Evolutionary conservation across 2,329 filamentous ascomycete species (phyloP).

Genomic region (Paraphoma sp.): DNA sequence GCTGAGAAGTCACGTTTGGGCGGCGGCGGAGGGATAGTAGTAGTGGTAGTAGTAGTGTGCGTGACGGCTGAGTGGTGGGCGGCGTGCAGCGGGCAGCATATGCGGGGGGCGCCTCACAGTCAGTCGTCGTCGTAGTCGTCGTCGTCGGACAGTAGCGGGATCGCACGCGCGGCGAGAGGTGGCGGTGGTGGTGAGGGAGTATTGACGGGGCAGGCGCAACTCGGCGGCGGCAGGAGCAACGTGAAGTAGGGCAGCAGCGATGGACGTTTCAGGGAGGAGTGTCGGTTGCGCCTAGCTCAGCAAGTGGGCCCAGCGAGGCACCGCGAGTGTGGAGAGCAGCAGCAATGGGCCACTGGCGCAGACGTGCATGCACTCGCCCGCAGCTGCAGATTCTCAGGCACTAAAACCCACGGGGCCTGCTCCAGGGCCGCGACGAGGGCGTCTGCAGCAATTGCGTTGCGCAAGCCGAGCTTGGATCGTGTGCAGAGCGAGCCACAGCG

Average conservation of each 20-base stretch:
- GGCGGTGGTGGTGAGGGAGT: slow-evolving; percentile 1
- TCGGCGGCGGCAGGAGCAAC: neutral
- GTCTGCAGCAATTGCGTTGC: slow-evolving; percentile 2
- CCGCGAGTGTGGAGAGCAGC: neutral
- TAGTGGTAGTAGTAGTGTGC: neutral
- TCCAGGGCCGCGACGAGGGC: neutral
- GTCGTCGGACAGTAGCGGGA: neutral
- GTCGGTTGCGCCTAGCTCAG: slow-evolving; percentile 4
- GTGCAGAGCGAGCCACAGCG: neutral
- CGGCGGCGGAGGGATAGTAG: slow-evolving; percentile 5
- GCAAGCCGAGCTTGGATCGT: slow-evolving; percentile 6
- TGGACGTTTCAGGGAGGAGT: slow-evolving; percentile 4
- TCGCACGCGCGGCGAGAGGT: neutral
- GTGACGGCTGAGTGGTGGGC: slow-evolving; percentile 4
- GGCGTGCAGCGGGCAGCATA: slow-evolving; percentile 1
- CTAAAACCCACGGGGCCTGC: neutral
- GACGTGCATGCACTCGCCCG: neutral
- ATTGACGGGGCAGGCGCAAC: neutral
- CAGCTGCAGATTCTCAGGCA: neutral
- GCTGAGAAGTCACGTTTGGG: slow-evolving; percentile 3
- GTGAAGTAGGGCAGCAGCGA: slow-evolving; percentile 1
- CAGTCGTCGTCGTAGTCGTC: neutral
- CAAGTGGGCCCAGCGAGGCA: slow-evolving; percentile 1
- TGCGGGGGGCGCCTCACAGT: neutral
- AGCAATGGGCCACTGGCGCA: neutral